A percentile compares a stretch with the other conserved stretches of the same genome.
These are phyloP conservation scores for Bromus sterilis DNA, from an alignment of 176 grass and related monocot species.

Conservation along the genomic window DNA sequence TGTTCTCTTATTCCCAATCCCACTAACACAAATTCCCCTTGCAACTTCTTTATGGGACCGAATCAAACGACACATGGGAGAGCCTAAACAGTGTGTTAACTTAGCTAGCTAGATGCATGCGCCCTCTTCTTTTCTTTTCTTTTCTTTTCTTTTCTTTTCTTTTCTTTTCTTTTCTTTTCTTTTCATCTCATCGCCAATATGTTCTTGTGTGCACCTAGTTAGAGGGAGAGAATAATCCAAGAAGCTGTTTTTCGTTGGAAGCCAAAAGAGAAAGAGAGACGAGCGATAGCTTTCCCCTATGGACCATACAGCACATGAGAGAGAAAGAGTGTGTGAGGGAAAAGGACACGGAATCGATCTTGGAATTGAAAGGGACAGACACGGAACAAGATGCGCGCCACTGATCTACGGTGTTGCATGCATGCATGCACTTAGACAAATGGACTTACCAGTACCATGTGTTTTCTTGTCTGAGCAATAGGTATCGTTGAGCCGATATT, in stretches of 20 bases:
- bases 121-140: not conserved
- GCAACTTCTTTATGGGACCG: conserved; percentile 78
- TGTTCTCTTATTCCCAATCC: conserved; percentile 77
- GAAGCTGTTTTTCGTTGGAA: conserved; percentile 9
- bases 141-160: conserved; percentile 7
- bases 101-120: not conserved
- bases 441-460: not conserved
- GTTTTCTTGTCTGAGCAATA: not conserved
- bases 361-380: conserved; percentile 11
- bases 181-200: not conserved
- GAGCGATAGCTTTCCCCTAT: conserved; percentile 23
- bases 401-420: not conserved
- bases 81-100: conserved; percentile 31
- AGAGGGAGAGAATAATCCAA: conserved; percentile 14
- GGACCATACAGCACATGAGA: not conserved
- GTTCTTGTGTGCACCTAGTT: not conserved
- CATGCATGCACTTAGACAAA: not conserved
- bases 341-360: not conserved
- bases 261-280: conserved; percentile 20
- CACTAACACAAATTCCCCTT: conserved; percentile 60
- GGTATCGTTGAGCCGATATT: not conserved
- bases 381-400: not conserved
- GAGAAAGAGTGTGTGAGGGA: conserved; percentile 17
- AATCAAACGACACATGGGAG: conserved; percentile 52
- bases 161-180: not conserved